These are phyloP conservation scores for Vitellaria paradoxa DNA, from an alignment of 179 eudicot species.

Conservation along the genomic window DNA sequence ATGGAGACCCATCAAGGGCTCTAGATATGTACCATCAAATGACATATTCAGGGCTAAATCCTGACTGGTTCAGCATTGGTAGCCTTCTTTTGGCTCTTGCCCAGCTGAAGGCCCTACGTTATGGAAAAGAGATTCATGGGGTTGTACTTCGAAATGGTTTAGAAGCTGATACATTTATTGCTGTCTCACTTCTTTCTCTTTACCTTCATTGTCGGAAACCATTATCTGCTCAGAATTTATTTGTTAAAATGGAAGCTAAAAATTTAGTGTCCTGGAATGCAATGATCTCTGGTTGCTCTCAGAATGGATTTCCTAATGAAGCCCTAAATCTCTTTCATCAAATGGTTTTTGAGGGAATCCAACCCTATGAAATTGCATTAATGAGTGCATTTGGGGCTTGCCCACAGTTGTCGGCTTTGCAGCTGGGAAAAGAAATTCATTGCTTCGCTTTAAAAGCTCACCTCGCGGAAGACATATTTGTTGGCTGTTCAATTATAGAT, in stretches of 20 bases:
- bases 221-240: slow-evolving; percentile 35
- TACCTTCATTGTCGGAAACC: slow-evolving; percentile 45
- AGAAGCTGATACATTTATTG: slow-evolving; percentile 40
- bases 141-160: slow-evolving; percentile 52
- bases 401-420: slow-evolving; percentile 57
- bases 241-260: slow-evolving; percentile 38
- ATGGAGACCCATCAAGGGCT: slow-evolving; percentile 51
- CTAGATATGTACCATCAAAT: slow-evolving; percentile 41
- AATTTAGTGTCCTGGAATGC: slow-evolving; percentile 62
- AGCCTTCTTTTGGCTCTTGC: slow-evolving; percentile 55
- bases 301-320: slow-evolving; percentile 42
- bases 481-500: slow-evolving; percentile 54
- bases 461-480: slow-evolving; percentile 37
- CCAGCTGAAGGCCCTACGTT: slow-evolving; percentile 27
- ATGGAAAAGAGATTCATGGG: slow-evolving; percentile 57
- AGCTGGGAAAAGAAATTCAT: slow-evolving; percentile 56
- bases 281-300: slow-evolving; percentile 69
- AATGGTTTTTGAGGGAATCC: slow-evolving; percentile 37
- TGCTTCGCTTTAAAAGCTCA: slow-evolving; percentile 54
- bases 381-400: slow-evolving; percentile 55
- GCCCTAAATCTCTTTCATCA: slow-evolving; percentile 42
- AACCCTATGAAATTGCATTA: slow-evolving; percentile 39
- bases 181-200: slow-evolving; percentile 51
- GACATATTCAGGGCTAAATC: slow-evolving; percentile 36
- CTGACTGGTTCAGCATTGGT: slow-evolving; percentile 47